Evolutionary conservation across 164 flowering plant genomes (phyloP).

Genomic region (Vitis vinifera): DNA sequence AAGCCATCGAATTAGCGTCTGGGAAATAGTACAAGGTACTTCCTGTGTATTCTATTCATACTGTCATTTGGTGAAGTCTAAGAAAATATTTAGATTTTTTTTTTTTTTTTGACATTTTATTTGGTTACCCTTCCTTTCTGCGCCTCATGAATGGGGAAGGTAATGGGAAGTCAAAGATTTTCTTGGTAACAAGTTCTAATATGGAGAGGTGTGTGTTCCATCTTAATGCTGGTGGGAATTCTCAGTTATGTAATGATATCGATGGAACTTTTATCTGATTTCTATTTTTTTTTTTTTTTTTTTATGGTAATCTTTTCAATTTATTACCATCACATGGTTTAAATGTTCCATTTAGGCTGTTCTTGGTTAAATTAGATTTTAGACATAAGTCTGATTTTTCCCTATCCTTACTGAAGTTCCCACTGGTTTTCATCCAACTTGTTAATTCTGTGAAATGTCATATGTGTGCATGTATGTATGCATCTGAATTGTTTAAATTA

Average conservation of each 20-base stretch:
- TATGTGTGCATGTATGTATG: too few relatives aligned
- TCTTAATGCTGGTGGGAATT: not conserved
- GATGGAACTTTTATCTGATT: not conserved
- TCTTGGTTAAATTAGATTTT: too few relatives aligned
- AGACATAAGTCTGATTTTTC: too few relatives aligned
- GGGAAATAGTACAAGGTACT: slow-evolving; percentile 1
- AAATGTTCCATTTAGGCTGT: not conserved
- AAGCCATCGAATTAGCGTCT: slow-evolving; percentile 22
- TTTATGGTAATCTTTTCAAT: not conserved
- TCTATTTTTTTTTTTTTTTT: too few relatives aligned
- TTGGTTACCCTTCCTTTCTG: not conserved
- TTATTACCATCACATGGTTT: not conserved
- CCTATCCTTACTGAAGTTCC: too few relatives aligned
- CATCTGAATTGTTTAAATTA: too few relatives aligned
- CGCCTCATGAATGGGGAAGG: not conserved
- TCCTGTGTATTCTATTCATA: not conserved
- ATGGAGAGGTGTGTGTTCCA: not conserved
- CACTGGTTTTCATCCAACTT: too few relatives aligned
- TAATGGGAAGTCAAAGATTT: not conserved
- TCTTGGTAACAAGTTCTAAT: not conserved
- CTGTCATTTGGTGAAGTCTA: not conserved
- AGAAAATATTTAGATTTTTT: not conserved
- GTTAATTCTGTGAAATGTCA: too few relatives aligned
- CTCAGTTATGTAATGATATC: not conserved
- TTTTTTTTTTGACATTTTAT: not conserved